These are phyloP conservation scores for Brassica rapa DNA, from an alignment of 345 rosid species.

Conservation along the genomic window DNA sequence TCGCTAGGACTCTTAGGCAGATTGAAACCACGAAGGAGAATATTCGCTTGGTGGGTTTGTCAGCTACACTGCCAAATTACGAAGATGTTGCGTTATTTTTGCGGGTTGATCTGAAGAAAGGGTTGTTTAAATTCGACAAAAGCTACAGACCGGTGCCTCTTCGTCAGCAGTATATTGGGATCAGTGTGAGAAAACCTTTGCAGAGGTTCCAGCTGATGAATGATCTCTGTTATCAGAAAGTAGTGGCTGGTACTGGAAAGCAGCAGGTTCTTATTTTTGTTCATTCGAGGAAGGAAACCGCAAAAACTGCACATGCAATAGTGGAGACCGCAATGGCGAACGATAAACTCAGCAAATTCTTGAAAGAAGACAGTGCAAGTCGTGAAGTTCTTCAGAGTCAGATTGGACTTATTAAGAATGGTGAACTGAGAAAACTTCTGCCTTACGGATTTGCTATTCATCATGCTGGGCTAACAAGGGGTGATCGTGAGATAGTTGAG, in stretches of 20 bases:
- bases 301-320: slow-evolving; percentile 86
- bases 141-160: slow-evolving; percentile 97
- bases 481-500: slow-evolving; percentile 87
- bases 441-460: slow-evolving; percentile 95
- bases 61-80: slow-evolving; percentile 92
- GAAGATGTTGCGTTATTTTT: slow-evolving; percentile 93
- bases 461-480: slow-evolving; percentile 93
- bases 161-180: slow-evolving; percentile 86
- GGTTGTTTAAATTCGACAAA: slow-evolving; percentile 86
- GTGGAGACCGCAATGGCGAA: slow-evolving; percentile 82
- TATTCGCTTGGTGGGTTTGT: slow-evolving; percentile 90
- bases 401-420: slow-evolving; percentile 67
- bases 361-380: slow-evolving; percentile 86
- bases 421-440: slow-evolving; percentile 78
- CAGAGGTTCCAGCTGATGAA: slow-evolving; percentile 98
- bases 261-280: slow-evolving; percentile 97
- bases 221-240: slow-evolving; percentile 92
- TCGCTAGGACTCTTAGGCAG: slow-evolving; percentile 93
- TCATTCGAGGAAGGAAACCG: slow-evolving; percentile 94
- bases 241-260: slow-evolving; percentile 83
- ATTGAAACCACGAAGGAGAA: slow-evolving; percentile 90
- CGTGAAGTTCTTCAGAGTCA: slow-evolving; percentile 81
- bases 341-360: slow-evolving; percentile 76
- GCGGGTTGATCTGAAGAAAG: slow-evolving; percentile 66
- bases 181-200: slow-evolving; percentile 84